Evolutionary conservation across 768 basidiomycete species (phyloP).

Genomic region (Boletus pseudo-olivaceus): DNA sequence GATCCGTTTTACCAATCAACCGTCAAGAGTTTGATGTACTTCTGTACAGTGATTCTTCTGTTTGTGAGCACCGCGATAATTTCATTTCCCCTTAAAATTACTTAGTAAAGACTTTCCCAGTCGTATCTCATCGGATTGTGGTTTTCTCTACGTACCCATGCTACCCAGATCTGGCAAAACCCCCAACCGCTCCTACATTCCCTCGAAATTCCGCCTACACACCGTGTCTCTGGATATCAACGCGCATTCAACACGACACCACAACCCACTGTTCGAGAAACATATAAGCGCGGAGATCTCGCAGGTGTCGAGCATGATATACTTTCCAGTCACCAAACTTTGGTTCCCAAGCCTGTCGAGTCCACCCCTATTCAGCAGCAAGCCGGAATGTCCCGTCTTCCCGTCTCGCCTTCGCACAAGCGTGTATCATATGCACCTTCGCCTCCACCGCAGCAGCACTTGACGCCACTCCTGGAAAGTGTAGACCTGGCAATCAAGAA

Average conservation of each 20-base stretch:
- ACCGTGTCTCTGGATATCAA: conserved; percentile 65
- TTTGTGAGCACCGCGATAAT: conserved; percentile 57
- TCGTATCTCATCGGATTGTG: conserved; percentile 96
- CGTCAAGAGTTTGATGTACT: conserved; percentile 93
- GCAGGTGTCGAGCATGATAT: conserved; percentile 31
- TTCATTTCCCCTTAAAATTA: neutral
- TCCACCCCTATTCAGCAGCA: conserved; percentile 14
- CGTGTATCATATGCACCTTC: conserved; percentile 56
- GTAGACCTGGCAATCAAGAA: conserved; percentile 76
- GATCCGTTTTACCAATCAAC: conserved; percentile 98
- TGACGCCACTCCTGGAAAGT: conserved; percentile 69
- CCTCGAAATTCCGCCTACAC: conserved; percentile 50
- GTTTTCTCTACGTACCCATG: conserved; percentile 98
- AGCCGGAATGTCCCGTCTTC: conserved; percentile 16
- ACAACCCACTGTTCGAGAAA: conserved; percentile 19
- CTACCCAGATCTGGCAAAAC: conserved; percentile 99
- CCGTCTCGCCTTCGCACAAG: conserved; percentile 44
- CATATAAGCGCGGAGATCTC: conserved; percentile 45
- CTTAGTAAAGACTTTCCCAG: conserved; percentile 37
- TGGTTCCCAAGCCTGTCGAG: conserved; percentile 32
- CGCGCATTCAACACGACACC: conserved; percentile 31
- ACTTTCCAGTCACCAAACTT: conserved; percentile 39
- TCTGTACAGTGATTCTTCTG: conserved; percentile 85
- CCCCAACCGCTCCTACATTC: conserved; percentile 78
- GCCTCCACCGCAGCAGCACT: conserved; percentile 32